Evolutionary conservation across 345 rosid genomes (phyloP).

Genomic region (Aethionema arabicum): DNA sequence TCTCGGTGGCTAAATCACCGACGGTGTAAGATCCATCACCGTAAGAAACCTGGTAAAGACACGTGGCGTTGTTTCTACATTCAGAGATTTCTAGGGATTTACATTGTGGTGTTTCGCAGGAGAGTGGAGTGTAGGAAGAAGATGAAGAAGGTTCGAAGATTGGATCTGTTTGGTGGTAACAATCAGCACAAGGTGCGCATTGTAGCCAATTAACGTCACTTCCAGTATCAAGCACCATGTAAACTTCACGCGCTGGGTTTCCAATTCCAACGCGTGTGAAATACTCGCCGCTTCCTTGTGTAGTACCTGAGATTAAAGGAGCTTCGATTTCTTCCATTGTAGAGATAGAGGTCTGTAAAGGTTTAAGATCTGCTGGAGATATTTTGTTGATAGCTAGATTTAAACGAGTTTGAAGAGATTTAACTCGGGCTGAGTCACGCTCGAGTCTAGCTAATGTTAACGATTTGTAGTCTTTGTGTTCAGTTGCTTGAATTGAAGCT

Average conservation of each 20-base stretch:
- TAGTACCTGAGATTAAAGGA: conserved; percentile 70
- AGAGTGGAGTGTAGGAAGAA: conserved; percentile 58
- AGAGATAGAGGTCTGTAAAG: conserved; percentile 26
- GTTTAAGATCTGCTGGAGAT: conserved; percentile 52
- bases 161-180: conserved; percentile 88
- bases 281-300: conserved; percentile 96
- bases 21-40: conserved; percentile 91
- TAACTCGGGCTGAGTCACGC: conserved; percentile 75
- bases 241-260: conserved; percentile 61
- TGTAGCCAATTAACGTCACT: conserved; percentile 94
- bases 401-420: conserved; percentile 48
- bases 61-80: conserved; percentile 63
- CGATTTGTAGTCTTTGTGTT: conserved; percentile 59
- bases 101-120: conserved; percentile 62
- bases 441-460: conserved; percentile 56
- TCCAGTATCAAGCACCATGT: conserved; percentile 83
- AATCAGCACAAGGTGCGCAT: conserved; percentile 82
- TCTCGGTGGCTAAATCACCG: conserved; percentile 81
- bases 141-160: conserved; percentile 75
- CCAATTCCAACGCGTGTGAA: conserved; percentile 86
- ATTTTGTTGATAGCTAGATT: conserved; percentile 51
- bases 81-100: conserved; percentile 62
- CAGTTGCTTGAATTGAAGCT: conserved; percentile 38
- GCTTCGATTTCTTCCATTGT: conserved; percentile 41
- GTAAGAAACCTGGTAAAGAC: conserved; percentile 81